Percentiles rank a stretch among this genome's conserved stretches.
Conservation (phyloP, 352 stramenopile species). For the Pythium guiyangense region DNA sequence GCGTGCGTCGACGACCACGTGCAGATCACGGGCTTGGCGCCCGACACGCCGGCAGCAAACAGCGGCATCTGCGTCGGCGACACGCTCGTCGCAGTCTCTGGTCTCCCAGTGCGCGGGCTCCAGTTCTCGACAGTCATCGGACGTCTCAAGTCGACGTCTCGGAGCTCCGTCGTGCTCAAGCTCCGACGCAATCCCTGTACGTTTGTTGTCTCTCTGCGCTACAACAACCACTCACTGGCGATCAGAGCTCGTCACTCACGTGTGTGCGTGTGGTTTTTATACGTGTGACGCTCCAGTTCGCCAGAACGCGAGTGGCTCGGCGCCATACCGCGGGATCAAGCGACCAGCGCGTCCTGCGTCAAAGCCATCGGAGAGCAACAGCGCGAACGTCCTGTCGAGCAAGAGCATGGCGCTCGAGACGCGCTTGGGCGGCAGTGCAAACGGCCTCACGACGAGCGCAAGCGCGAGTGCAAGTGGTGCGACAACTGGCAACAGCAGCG, state of each 20-base stretch:
- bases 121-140: conserved; percentile 83
- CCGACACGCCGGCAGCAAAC: conserved; percentile 64
- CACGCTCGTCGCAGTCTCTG: conserved; percentile 69
- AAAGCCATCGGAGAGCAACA: conserved; percentile 65
- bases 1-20: conserved; percentile 82
- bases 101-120: conserved; percentile 62
- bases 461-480: conserved; percentile 18
- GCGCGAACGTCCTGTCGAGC: conserved; percentile 65
- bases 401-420: conserved; percentile 72
- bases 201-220: conserved; percentile 9
- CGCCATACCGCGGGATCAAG: conserved; percentile 58
- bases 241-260: too few species aligned
- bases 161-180: conserved; percentile 78
- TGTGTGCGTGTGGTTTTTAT: too few species aligned
- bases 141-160: conserved; percentile 69
- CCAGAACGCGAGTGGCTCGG: conserved; percentile 48
- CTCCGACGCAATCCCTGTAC: conserved; percentile 77
- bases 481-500: conserved; percentile 12
- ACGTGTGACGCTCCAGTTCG: conserved; percentile 44
- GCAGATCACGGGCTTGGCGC: conserved; percentile 72
- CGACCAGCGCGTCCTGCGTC: conserved; percentile 39
- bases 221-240: not conserved
- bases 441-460: too few species aligned
- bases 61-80: conserved; percentile 78
- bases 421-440: conserved; percentile 36